These are phyloP conservation scores for Cryptosporidium muris DNA, from an alignment of 169 alveolate genomes.

Conservation along the genomic window DNA sequence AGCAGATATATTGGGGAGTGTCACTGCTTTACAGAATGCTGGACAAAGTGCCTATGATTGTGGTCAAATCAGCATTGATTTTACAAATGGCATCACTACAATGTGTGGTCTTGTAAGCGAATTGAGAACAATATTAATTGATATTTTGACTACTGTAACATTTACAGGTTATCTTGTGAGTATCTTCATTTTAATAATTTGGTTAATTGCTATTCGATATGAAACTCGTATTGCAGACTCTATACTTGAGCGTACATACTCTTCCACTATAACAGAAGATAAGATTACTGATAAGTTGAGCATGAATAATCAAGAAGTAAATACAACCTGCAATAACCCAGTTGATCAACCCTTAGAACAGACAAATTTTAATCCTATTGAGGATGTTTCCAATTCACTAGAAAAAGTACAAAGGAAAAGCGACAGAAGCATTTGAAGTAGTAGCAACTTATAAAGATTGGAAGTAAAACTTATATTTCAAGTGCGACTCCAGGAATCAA, in stretches of 20 bases:
- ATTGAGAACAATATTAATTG: conserved; percentile 15
- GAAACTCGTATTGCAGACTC: conserved; percentile 62
- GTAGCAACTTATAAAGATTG: background rate
- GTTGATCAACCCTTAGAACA: background rate
- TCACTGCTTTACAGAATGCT: conserved; percentile 17
- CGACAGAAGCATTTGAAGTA: too few species aligned
- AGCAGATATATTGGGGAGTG: conserved; percentile 58
- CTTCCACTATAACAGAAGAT: conserved; percentile 21
- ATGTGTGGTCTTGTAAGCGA: conserved; percentile 48
- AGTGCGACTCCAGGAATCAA: conserved; percentile 21
- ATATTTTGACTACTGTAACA: conserved; percentile 23
- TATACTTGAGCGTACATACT: conserved; percentile 41
- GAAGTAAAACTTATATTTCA: background rate
- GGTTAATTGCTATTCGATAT: conserved; percentile 58
- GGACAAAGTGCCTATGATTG: conserved; percentile 45
- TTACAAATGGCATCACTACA: conserved; percentile 52
- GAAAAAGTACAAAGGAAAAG: too few species aligned
- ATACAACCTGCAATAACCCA: background rate
- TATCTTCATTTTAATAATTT: conserved; percentile 29
- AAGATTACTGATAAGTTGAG: background rate
- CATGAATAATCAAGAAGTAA: conserved; percentile 17
- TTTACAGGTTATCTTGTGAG: conserved; percentile 58
- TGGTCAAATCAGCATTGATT: conserved; percentile 60
- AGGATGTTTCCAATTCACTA: too few species aligned
- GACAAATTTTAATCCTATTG: background rate